Percentiles rank a stretch among this genome's conserved stretches.
Evolutionary conservation across 2,329 filamentous ascomycete species (phyloP).

Genomic region (Pseudovirgaria hyperparasitica): DNA sequence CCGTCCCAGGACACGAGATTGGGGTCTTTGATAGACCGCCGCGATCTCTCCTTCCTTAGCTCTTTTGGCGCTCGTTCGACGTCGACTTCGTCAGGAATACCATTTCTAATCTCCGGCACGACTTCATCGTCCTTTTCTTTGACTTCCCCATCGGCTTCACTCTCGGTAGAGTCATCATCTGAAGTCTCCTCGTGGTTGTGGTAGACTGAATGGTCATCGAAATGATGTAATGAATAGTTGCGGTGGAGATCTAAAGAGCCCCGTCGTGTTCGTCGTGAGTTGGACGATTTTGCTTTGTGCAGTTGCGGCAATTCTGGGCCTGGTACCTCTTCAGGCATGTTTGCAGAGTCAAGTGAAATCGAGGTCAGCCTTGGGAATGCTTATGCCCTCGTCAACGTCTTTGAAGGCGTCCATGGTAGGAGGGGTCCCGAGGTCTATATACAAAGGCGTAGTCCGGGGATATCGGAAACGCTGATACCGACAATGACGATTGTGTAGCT

Average conservation of each 20-base stretch:
- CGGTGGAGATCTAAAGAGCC: conserved; percentile 13
- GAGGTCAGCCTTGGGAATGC: too few relatives aligned
- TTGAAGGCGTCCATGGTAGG: too few relatives aligned
- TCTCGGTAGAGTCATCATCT: conserved; percentile 7
- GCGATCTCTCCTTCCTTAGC: conserved; percentile 16
- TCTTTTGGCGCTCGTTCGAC: conserved; percentile 12
- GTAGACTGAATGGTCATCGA: conserved; percentile 22
- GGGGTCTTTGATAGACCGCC: conserved; percentile 16
- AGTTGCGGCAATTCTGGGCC: too few relatives aligned
- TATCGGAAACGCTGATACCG: too few relatives aligned
- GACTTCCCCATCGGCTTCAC: conserved; percentile 8
- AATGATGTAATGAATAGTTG: conserved; percentile 16
- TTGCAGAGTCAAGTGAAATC: too few relatives aligned
- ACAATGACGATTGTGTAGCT: too few relatives aligned
- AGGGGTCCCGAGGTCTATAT: too few relatives aligned
- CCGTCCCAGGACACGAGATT: conserved; percentile 31
- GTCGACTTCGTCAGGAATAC: conserved; percentile 18
- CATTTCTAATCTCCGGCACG: conserved; percentile 15
- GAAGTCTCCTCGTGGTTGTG: conserved; percentile 11
- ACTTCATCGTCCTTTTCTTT: conserved; percentile 7
- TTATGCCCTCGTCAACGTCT: too few relatives aligned
- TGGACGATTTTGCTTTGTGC: too few relatives aligned
- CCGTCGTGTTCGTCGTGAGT: conserved; percentile 12
- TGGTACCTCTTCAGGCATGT: too few relatives aligned
- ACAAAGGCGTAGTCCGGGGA: too few relatives aligned